phyloP scores from a whole-genome alignment of 179 eudicot species.

The Beta lomatogona region DNA sequence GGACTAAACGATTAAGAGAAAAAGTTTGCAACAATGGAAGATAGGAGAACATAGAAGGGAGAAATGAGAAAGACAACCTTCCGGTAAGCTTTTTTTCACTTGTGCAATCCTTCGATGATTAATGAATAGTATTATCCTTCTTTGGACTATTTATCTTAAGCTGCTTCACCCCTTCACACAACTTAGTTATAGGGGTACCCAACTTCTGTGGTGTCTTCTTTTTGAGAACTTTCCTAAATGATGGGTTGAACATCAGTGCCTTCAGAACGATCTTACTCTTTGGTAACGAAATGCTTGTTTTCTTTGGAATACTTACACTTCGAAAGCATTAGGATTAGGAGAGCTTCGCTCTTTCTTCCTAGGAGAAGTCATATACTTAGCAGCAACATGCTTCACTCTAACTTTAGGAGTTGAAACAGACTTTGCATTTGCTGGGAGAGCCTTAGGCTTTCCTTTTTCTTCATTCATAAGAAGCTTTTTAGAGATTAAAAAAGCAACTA shows the following conservation, averaged over 20 bases:
- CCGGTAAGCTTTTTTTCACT: too few relatives aligned
- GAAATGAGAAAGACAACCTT: too few relatives aligned
- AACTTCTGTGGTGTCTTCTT: constrained; percentile 23
- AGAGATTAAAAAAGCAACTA: constrained; percentile 59
- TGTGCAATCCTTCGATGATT: too few relatives aligned
- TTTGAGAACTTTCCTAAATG: constrained; percentile 60
- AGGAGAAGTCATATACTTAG: constrained; percentile 90
- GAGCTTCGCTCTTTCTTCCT: constrained; percentile 49
- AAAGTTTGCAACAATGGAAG: too few relatives aligned
- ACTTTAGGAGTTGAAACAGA: constrained; percentile 50
- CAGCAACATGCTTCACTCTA: constrained; percentile 73
- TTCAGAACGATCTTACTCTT: constrained; percentile 50
- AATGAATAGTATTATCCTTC: too few relatives aligned
- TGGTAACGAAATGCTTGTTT: constrained; percentile 36
- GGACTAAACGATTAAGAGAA: too few relatives aligned
- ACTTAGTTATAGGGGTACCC: too few relatives aligned
- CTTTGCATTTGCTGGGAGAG: constrained; percentile 40
- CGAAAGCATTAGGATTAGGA: constrained; percentile 52
- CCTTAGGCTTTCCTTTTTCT: constrained; percentile 29
- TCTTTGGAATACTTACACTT: constrained; percentile 65
- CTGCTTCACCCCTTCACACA: too few relatives aligned
- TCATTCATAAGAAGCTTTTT: constrained; percentile 37
- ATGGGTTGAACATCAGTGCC: constrained; percentile 56
- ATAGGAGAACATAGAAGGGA: too few relatives aligned
- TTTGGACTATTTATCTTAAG: too few relatives aligned